Percentiles rank a stretch among this genome's conserved stretches.
These are phyloP conservation scores for Strigomonas oncopelti DNA, from an alignment of 208 protist species.

Conservation along the genomic window DNA sequence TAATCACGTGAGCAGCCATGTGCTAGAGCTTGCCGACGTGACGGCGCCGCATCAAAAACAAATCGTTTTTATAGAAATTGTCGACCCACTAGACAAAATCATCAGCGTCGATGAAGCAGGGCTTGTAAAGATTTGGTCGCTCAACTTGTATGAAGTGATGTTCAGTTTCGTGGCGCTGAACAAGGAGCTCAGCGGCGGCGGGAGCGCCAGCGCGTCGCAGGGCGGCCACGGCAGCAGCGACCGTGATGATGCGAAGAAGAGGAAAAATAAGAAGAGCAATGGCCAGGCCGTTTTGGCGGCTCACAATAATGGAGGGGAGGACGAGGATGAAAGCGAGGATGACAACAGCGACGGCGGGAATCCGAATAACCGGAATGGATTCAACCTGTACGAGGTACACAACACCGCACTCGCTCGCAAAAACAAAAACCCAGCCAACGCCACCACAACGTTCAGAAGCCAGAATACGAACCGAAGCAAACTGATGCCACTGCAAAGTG, in stretches of 20 bases:
- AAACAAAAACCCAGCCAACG: background rate
- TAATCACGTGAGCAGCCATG: background rate
- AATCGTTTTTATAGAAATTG: background rate
- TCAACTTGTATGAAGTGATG: background rate
- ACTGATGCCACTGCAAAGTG: background rate
- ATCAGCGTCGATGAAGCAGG: background rate
- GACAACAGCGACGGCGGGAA: background rate
- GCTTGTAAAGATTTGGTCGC: background rate
- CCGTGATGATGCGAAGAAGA: no score
- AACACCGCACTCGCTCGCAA: background rate
- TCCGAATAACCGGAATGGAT: background rate
- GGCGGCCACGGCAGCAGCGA: no score
- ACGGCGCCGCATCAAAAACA: background rate
- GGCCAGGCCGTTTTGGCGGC: no score
- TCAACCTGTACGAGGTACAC: background rate
- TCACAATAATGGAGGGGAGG: background rate
- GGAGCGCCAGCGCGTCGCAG: no score
- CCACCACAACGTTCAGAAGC: background rate
- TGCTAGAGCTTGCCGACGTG: background rate
- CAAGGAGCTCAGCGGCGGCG: background rate
- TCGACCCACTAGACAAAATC: background rate
- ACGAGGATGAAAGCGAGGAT: background rate
- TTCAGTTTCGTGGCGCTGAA: background rate
- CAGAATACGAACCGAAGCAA: background rate
- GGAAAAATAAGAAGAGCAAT: no score